Percentiles rank a stretch among this genome's conserved stretches.
Conservation (phyloP, 2,329 filamentous ascomycete species). For the Curvularia sp. region DNA sequence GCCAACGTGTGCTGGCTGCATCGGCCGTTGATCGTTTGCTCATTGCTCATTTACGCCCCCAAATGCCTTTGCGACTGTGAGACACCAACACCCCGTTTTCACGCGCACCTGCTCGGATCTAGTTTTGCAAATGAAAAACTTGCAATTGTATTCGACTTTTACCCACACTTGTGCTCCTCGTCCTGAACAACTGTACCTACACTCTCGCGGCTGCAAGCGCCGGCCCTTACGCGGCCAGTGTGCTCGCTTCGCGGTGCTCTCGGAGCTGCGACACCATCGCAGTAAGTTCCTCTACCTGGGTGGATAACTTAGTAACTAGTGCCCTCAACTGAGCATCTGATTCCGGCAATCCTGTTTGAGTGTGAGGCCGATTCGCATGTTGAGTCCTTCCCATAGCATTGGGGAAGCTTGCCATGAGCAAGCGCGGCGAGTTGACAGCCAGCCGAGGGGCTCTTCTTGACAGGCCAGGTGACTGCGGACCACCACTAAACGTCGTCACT, state of each 20-base stretch:
- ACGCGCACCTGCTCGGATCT: conserved; percentile 22
- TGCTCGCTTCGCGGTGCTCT: conserved; percentile 41
- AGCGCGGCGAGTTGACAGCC: conserved; percentile 45
- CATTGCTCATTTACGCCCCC: conserved; percentile 21
- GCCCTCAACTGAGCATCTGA: conserved; percentile 45
- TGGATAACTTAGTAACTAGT: conserved; percentile 50
- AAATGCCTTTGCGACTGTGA: conserved; percentile 22
- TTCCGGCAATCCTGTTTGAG: conserved; percentile 33
- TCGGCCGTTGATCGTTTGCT: conserved; percentile 25
- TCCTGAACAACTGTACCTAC: conserved; percentile 21
- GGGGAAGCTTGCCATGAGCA: conserved; percentile 34
- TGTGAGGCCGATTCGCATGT: conserved; percentile 32
- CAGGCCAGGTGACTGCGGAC: conserved; percentile 40
- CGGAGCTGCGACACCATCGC: conserved; percentile 50
- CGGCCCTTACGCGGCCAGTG: conserved; percentile 45
- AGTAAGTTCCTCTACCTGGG: conserved; percentile 52
- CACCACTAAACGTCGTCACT: conserved; percentile 42
- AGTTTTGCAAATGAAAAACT: conserved; percentile 19
- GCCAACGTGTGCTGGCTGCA: conserved; percentile 20
- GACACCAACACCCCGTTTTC: conserved; percentile 31
- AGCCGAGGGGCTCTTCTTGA: conserved; percentile 39
- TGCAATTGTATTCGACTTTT: conserved; percentile 22
- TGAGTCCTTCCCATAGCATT: conserved; percentile 29
- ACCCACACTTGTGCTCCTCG: conserved; percentile 16
- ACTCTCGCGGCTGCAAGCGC: conserved; percentile 44